Conservation (phyloP, 164 flowering plant species). For the Aristolochia fimbriata region DNA sequence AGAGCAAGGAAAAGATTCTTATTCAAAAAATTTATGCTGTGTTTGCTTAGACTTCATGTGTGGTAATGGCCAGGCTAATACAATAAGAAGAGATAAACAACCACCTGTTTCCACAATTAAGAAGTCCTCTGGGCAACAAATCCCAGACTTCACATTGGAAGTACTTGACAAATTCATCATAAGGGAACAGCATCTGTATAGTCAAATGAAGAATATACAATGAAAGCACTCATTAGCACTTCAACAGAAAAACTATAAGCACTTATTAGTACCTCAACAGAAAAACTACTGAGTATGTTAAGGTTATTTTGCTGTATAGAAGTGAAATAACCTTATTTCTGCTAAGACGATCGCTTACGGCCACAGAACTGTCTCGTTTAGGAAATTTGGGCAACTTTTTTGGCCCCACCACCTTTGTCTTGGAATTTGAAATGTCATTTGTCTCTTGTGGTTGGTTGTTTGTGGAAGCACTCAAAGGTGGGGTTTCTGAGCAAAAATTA, state of each 20-base stretch:
- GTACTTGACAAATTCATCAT: conserved; percentile 63
- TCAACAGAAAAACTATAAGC: background rate
- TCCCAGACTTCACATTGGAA: conserved; percentile 45
- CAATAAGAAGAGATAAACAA: background rate
- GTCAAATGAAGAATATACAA: conserved; percentile 2
- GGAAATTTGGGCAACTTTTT: conserved; percentile 37
- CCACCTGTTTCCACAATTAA: conserved; percentile 91
- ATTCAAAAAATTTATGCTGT: too few relatives aligned
- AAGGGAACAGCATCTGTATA: conserved; percentile 70
- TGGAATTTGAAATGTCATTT: conserved; percentile 22
- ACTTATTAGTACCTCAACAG: conserved; percentile 3
- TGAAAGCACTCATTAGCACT: conserved; percentile 1
- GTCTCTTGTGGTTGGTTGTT: conserved; percentile 18
- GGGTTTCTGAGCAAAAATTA: conserved; percentile 22
- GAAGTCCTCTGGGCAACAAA: conserved; percentile 68
- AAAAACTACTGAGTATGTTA: background rate
- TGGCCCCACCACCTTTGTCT: conserved; percentile 38
- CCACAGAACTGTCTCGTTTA: conserved; percentile 20
- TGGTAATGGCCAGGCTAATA: too few relatives aligned
- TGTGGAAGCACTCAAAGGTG: conserved; percentile 15
- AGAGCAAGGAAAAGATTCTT: background rate
- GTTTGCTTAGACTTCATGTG: too few relatives aligned
- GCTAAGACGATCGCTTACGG: conserved; percentile 17
- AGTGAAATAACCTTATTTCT: conserved; percentile 40
- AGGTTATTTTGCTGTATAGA: background rate